Conservation (phyloP, 768 basidiomycete species). For the Phanerodontia chrysosporium region DNA sequence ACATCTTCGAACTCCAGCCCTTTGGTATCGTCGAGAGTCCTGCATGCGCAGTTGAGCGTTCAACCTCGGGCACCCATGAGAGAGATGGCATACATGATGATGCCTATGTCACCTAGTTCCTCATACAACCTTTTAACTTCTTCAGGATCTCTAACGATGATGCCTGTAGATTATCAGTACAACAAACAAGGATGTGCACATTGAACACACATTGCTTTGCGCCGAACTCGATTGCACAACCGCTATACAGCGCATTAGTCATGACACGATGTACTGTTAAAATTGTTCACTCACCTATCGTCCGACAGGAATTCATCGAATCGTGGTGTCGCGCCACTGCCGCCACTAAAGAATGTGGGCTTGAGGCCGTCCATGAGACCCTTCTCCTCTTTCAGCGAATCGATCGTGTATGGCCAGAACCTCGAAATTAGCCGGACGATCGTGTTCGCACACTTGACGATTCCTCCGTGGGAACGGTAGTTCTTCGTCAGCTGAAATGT, state of each 20-base stretch:
- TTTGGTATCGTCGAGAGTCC: slow-evolving; percentile 58
- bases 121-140: slow-evolving; percentile 22
- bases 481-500: slow-evolving; percentile 30
- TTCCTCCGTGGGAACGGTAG: slow-evolving; percentile 33
- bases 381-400: slow-evolving; percentile 24
- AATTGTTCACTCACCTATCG: slow-evolving; percentile 7
- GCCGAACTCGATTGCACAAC: slow-evolving; percentile 24
- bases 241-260: slow-evolving; percentile 5
- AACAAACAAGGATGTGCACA: not conserved
- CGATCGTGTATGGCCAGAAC: slow-evolving; percentile 32
- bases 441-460: slow-evolving; percentile 30
- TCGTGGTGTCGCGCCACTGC: slow-evolving; percentile 16
- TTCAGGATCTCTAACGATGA: slow-evolving; percentile 29
- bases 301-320: slow-evolving; percentile 32
- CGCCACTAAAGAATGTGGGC: slow-evolving; percentile 30
- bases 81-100: slow-evolving; percentile 13
- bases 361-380: slow-evolving; percentile 26
- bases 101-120: slow-evolving; percentile 25
- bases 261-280: slow-evolving; percentile 4
- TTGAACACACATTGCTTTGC: slow-evolving; percentile 24
- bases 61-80: not conserved
- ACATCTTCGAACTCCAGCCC: slow-evolving; percentile 64
- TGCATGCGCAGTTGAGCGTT: not conserved
- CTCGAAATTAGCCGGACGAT: slow-evolving; percentile 25
- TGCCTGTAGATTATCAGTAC: slow-evolving; percentile 18